phyloP scores from a whole-genome alignment of 805 yeast species.

The Myxozyma geophila region DNA sequence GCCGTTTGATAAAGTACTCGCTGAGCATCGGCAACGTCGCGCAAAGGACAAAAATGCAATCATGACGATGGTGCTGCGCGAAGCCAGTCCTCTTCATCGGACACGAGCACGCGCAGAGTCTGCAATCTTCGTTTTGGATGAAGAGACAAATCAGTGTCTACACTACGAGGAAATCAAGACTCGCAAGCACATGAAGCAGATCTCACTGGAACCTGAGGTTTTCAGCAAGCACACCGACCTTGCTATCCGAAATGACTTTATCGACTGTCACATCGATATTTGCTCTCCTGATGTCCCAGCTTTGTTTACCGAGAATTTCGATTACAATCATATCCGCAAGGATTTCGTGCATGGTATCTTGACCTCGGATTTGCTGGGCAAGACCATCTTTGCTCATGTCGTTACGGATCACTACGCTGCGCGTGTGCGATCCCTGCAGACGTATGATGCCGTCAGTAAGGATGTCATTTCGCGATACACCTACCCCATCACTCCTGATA shows the following conservation, averaged over 20 bases:
- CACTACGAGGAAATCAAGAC: constrained; percentile 76
- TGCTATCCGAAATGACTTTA: constrained; percentile 83
- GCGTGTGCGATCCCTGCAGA: constrained; percentile 92
- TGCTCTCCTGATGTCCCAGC: constrained; percentile 95
- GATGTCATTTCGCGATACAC: constrained; percentile 91
- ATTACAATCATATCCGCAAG: constrained; percentile 80
- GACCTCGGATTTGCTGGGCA: constrained; percentile 85
- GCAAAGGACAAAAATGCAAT: constrained; percentile 84
- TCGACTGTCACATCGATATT: constrained; percentile 95
- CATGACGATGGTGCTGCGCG: constrained; percentile 89
- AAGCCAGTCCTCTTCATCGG: constrained; percentile 82
- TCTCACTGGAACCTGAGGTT: constrained; percentile 81
- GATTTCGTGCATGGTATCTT: constrained; percentile 92
- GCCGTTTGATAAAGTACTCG: constrained; percentile 73
- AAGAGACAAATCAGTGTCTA: constrained; percentile 72
- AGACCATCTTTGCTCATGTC: constrained; percentile 86
- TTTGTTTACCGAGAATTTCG: constrained; percentile 94
- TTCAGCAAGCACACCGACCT: constrained; percentile 77
- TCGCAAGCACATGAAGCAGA: constrained; percentile 49
- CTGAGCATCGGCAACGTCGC: constrained; percentile 72
- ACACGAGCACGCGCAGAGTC: constrained; percentile 73
- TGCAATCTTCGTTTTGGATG: constrained; percentile 82
- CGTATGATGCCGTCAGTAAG: constrained; percentile 88
- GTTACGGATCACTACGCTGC: constrained; percentile 84
- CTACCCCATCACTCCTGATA: constrained; percentile 88